Percentiles rank a stretch among this genome's conserved stretches.
phyloP scores from a whole-genome alignment of 2,329 filamentous ascomycete species.

The Microsporum ferrugineum region DNA sequence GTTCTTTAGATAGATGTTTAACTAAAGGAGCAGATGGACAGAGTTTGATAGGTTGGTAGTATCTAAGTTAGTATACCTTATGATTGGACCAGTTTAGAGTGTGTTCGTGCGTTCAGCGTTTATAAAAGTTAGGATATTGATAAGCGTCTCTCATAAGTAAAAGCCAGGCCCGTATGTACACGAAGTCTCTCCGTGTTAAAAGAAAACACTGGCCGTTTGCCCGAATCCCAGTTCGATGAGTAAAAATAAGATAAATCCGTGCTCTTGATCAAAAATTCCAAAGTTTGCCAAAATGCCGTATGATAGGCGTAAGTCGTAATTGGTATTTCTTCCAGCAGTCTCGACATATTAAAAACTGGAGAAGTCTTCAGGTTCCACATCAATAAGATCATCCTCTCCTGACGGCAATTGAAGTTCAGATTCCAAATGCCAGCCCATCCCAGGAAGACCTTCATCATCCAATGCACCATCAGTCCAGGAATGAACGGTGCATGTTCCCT shows the following conservation, averaged over 20 bases:
- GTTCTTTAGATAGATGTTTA: too few relatives aligned
- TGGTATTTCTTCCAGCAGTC: not conserved
- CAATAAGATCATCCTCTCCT: not conserved
- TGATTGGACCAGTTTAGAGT: too few relatives aligned
- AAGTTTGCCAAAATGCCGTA: not conserved
- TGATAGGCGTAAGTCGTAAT: not conserved
- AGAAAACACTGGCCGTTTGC: not conserved
- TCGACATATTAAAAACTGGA: not conserved
- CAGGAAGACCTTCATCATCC: constrained; percentile 11
- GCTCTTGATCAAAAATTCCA: not conserved
- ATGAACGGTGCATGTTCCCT: constrained; percentile 67
- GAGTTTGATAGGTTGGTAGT: too few relatives aligned
- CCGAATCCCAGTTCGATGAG: not conserved
- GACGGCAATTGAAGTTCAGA: constrained; percentile 6
- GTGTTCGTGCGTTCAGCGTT: too few relatives aligned
- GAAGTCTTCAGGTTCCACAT: not conserved
- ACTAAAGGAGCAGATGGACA: too few relatives aligned
- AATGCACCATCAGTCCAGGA: constrained; percentile 53
- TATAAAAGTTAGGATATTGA: too few relatives aligned
- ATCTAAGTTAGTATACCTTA: too few relatives aligned
- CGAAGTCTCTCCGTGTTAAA: not conserved
- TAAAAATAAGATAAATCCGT: not conserved
- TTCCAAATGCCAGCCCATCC: constrained; percentile 10
- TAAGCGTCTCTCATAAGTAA: too few relatives aligned
- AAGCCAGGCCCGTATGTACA: not conserved